Evolutionary conservation across 371 early-diverging fungal genomes (phyloP), one percentile per base, ranked within the genome.

Genomic region (Mucor velutinosus): DNA sequence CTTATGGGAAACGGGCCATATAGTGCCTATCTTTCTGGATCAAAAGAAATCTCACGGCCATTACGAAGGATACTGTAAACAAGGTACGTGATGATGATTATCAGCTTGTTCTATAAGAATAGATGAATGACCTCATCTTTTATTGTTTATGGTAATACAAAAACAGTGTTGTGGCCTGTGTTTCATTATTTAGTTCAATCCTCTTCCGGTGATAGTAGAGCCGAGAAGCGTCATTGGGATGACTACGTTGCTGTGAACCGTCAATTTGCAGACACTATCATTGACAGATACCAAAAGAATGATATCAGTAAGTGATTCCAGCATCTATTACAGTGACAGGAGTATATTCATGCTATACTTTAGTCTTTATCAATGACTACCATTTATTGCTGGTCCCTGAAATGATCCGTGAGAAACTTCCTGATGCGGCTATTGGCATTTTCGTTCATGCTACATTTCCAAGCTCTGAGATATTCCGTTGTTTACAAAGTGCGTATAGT

Each of bases 381-480:
- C 99, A 99, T 78, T 76, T 99, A 35, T 87, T 98, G 74, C 74
- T 97, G 56, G 88, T 99, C 1, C 99, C 99, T 8, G 81, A 88
- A 62, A 88, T 99, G 87, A 73, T 99, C 23, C 89, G 96, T 58
- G 73, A 86, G 64, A 81, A 76, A 39, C 76, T 97, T 19, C 97
- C 95, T 0, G 76, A 86, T 39, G 93, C 97, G 3, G 87, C 90
- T 41, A 92, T 99, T 64, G 98, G 97, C n/a, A 93, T 99, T 73
- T 99, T 99, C 78, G 81, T 99, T 49, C 99, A 99, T 83, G 95
- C 97, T 0, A 96, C 99, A 15, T 99, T 99, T 81, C 99, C 99
- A 10, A 90, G 89, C 67, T 93, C 94, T 3, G 97, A 96, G 73
- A 92, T 97, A 29, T 97, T 99, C 83, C 88, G 96, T 33, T 95